Evolutionary conservation across 23 red algal genomes (phyloP), one percentile per base, ranked within the genome.

Genomic region (Pyropia yezoensis): DNA sequence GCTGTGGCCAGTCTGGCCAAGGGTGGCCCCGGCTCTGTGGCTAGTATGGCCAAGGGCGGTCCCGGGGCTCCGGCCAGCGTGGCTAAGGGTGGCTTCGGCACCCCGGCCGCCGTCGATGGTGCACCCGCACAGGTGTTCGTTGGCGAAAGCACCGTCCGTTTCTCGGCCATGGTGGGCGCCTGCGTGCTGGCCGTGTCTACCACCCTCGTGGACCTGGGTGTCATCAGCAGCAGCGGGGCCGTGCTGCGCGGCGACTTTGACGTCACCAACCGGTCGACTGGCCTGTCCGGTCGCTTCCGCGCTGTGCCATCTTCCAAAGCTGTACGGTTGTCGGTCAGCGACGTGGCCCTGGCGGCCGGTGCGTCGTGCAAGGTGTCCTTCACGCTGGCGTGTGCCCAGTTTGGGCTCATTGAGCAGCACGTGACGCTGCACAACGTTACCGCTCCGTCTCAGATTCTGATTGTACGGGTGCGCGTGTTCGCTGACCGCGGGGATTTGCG

Each of bases 131-230:
- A 75, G 52, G 68, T 54, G 27, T 20, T 73, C 18, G 68, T 73
- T 22, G 39, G 39, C 12, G 70, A 75, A 16, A 18, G n/a, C 15
- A 75, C 70, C 28, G 70, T 75, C 52, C 67, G 34, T 14, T 29
- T 77, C 14, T 26, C 22, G 14, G 73, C 73, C 3, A 15, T 63
- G 63, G 73, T 39, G 15, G 73, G 73, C 7, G 32, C 65, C 21
- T 23, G 32, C n/a, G 21, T 66, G 20, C 11, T 66, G 12, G 26
- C 18, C 47, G 26, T 66, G 3, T 45, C 21, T 4, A 20, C n/a
- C 32, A 26, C 63, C 3, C 21, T 66, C 12, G n/a, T 66, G 26
- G 47, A 66, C 63, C 63, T 66, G 20, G 63, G 63, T 15, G 63
- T 51, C 63, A 51, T 66, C 16, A 22, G 26, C 16, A 23, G 20